phyloP scores from a whole-genome alignment of 1,284 basidiomycete species.

The Fomitopsis betulina region DNA sequence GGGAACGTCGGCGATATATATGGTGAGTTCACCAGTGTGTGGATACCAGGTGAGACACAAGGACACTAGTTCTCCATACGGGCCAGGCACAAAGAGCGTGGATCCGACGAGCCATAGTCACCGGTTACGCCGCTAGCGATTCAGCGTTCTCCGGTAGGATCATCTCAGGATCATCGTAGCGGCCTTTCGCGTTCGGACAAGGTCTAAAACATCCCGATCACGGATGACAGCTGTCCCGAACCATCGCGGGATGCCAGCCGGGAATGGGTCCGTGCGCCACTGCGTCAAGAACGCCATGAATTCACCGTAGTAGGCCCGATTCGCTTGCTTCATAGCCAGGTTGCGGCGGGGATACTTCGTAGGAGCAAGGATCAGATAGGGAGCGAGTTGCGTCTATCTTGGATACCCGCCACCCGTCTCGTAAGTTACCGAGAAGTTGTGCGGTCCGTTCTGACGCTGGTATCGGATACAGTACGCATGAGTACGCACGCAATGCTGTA shows the following conservation, averaged over 20 bases:
- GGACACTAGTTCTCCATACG: too few relatives aligned
- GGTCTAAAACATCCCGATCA: neutral
- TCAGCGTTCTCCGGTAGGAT: neutral
- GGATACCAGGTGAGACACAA: too few relatives aligned
- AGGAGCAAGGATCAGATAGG: neutral
- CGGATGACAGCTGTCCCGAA: neutral
- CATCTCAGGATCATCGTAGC: neutral
- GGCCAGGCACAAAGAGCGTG: too few relatives aligned
- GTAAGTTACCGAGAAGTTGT: neutral
- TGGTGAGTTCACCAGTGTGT: too few relatives aligned
- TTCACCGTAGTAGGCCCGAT: neutral
- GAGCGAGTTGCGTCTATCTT: too few relatives aligned
- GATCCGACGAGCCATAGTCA: too few relatives aligned
- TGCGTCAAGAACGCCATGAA: neutral
- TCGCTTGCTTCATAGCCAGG: neutral
- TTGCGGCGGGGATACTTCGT: neutral
- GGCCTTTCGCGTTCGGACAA: neutral
- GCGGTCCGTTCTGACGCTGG: neutral
- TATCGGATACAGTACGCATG: neutral
- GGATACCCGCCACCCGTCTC: neutral
- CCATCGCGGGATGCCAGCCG: neutral
- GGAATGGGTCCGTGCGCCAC: neutral
- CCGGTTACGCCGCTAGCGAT: too few relatives aligned
- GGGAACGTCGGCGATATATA: too few relatives aligned
- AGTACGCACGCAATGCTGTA: neutral